Base-by-base conservation (phyloP, 345 rosid species). In the Eucalyptus sideroxylon region DNA sequence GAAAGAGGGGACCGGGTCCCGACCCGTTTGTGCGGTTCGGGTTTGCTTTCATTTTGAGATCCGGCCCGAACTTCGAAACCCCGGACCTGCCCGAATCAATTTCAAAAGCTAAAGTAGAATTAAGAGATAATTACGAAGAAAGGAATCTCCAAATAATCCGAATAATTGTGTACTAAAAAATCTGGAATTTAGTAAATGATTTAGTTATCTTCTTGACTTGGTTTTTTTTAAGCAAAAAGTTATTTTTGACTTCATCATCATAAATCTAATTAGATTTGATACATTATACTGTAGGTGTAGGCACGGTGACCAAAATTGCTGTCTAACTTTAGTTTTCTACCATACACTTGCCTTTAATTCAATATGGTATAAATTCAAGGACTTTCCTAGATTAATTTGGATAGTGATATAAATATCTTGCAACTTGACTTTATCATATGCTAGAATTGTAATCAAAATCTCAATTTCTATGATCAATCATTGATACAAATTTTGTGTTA, bases 391-490 rank as follows among this genome's bases (percentile, higher is more conserved):
- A 72, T 17, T 72, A 37, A 37, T 37, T 37, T 37, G 19, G 77
- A 65, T n/a, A 7, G 21, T 65, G 21, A 65, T 65, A 34, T 65
- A 77, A 72, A 0, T 16, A 34, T 69, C 7, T 16, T 5, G 17
- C 2, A 69, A 72, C 13, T 34, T 0, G 14, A 72, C 26, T 72
- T 17, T 2, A 72, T 72, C 8, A 9, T 72, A 12, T 19, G 45
- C 27, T 17, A 34, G 1, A 72, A 72, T 72, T 17, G 82, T 2
- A 19, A 34, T 37, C 8, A 72, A 17, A 31, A 72, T 19, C 5
- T 72, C 42, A 67, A 10, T 31, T 67, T 69, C 3, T 69, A 67
- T 8, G 4, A 67, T 9, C 80, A 16, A 31, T 67, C 0, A 0
- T 34, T 34, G 45, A 72, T 10, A 23, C 23, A 0, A 3, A 17